Conservation (phyloP, 805 yeast species). For the Myxozyma udenii region DNA sequence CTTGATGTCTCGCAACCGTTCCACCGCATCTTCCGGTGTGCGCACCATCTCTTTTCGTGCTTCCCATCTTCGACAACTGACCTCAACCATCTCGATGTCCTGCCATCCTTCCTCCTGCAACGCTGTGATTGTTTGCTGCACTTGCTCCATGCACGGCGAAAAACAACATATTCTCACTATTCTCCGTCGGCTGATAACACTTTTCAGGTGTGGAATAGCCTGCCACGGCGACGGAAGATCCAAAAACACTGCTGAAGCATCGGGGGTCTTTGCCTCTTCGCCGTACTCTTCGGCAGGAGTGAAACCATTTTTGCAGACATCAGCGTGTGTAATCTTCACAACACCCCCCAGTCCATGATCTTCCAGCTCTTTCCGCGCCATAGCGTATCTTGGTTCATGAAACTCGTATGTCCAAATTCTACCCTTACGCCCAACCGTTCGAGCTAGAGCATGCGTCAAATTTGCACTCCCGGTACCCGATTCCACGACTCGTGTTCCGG, state of each 20-base stretch:
- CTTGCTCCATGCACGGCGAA: slow-evolving; percentile 98
- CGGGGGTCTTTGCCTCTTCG: slow-evolving; percentile 29
- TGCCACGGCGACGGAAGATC: slow-evolving; percentile 98
- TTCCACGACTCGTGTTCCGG: slow-evolving; percentile 80
- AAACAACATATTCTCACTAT: slow-evolving; percentile 84
- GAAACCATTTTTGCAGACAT: slow-evolving; percentile 88
- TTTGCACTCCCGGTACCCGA: slow-evolving; percentile 99
- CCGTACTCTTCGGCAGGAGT: slow-evolving; percentile 1
- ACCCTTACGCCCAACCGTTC: slow-evolving; percentile 65
- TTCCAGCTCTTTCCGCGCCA: slow-evolving; percentile 73
- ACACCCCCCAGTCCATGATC: slow-evolving; percentile 62
- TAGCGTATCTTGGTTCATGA: slow-evolving; percentile 76
- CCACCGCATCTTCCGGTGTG: slow-evolving; percentile 73
- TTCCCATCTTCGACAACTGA: slow-evolving; percentile 81
- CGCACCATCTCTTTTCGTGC: slow-evolving; percentile 86
- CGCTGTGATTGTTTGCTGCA: slow-evolving; percentile 75
- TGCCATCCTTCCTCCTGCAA: slow-evolving; percentile 77
- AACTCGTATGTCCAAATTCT: slow-evolving; percentile 82
- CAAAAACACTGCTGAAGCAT: slow-evolving; percentile 74
- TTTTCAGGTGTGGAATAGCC: slow-evolving; percentile 73
- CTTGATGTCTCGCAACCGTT: slow-evolving; percentile 75
- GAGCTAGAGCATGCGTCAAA: slow-evolving; percentile 85
- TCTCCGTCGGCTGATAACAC: slow-evolving; percentile 53
- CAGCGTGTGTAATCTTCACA: slow-evolving; percentile 79
- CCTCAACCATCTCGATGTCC: slow-evolving; percentile 86